Conservation (phyloP, 306 rosid species). For the Rubus idaeus region DNA sequence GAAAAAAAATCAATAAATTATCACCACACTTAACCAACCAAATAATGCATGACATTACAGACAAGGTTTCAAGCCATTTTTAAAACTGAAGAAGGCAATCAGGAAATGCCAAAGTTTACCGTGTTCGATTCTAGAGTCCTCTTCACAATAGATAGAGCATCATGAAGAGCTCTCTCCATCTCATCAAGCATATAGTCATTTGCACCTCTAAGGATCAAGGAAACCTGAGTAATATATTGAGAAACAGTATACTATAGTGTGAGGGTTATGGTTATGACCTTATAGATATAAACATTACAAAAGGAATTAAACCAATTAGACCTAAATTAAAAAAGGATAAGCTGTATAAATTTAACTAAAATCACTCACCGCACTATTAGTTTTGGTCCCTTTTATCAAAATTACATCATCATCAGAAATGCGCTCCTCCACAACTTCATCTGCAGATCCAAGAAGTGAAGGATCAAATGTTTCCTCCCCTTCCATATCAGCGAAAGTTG, state of each 20-base stretch:
- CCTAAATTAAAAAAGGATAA: not conserved
- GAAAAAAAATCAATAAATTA: not conserved
- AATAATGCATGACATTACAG: not conserved
- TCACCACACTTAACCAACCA: not conserved
- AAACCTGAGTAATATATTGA: constrained; percentile 45
- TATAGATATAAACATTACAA: not conserved
- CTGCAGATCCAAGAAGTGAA: constrained; percentile 88
- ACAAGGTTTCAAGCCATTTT: not conserved
- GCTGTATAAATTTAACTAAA: constrained; percentile 1
- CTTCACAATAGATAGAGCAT: constrained; percentile 87
- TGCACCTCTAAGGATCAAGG: constrained; percentile 91
- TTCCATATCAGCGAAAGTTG: constrained; percentile 99
- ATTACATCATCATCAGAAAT: constrained; percentile 84
- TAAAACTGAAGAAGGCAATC: not conserved
- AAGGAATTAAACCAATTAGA: not conserved
- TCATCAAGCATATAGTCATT: constrained; percentile 98
- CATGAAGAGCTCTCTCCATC: constrained; percentile 98
- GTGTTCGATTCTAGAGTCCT: constrained; percentile 92
- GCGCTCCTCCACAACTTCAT: constrained; percentile 97
- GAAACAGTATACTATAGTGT: not conserved
- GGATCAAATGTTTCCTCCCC: constrained; percentile 98
- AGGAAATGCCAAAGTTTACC: constrained; percentile 41
- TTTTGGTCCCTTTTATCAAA: constrained; percentile 93
- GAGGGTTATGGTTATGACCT: not conserved
- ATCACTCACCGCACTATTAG: constrained; percentile 74